Evolutionary conservation across 371 early-diverging fungal species (phyloP).

Genomic region (Modicella reniformis): DNA sequence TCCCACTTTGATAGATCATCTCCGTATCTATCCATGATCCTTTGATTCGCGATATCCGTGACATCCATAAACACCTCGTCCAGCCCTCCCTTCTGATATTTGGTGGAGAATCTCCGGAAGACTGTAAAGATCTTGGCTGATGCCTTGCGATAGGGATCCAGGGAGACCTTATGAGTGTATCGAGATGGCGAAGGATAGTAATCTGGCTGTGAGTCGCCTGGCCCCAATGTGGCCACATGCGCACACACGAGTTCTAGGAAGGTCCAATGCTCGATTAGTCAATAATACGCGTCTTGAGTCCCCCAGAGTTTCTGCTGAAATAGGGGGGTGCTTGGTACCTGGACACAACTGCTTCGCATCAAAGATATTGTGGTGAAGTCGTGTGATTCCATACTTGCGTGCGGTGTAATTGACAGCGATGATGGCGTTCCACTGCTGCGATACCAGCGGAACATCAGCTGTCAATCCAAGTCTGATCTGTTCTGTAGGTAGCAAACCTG

Average conservation of each 20-base stretch:
- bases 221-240: constrained; percentile 87
- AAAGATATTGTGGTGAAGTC: constrained; percentile 57
- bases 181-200: constrained; percentile 78
- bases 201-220: constrained; percentile 67
- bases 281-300: background rate
- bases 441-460: constrained; percentile 77
- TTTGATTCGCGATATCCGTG: constrained; percentile 72
- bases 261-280: background rate
- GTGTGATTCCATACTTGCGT: constrained; percentile 59
- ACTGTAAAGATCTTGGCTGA: constrained; percentile 78
- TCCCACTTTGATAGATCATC: constrained; percentile 53
- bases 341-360: constrained; percentile 78
- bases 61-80: constrained; percentile 93
- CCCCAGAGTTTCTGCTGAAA: background rate
- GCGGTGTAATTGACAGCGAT: constrained; percentile 82
- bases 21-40: constrained; percentile 61
- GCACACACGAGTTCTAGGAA: constrained; percentile 73
- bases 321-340: constrained; percentile 36
- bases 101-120: constrained; percentile 63
- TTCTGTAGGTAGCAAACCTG: constrained; percentile 56
- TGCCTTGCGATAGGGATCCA: constrained; percentile 84
- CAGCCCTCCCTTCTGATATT: constrained; percentile 73
- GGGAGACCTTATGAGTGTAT: constrained; percentile 87
- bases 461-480: constrained; percentile 78
- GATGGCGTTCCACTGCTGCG: constrained; percentile 91